Base-by-base conservation (phyloP, 2,329 filamentous ascomycete species). In the Blumeriella jaapii region DNA sequence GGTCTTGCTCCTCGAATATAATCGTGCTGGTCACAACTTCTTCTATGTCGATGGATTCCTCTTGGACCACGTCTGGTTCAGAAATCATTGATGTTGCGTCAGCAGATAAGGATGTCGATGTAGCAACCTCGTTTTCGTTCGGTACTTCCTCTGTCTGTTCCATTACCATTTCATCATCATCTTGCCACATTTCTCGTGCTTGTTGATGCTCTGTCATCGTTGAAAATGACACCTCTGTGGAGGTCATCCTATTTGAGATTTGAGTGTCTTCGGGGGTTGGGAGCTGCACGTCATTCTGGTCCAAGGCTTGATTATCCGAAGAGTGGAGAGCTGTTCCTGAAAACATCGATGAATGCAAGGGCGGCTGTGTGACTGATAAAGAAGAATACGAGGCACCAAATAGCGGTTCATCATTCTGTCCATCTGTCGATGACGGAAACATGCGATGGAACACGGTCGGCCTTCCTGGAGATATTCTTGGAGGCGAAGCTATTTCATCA, bases 191-290 rank as follows among this genome's bases (percentile, higher is more conserved):
- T 6, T 23, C 17, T 6, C 17, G 11, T 2, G n/a, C 6, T 16
- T 24, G 32, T 7, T 29, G 24, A 11, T 22, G 2, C 14, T 15
- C 25, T n/a, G 30, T 29, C 5, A 20, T 20, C 8, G 29, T 36
- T 3, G 36, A 29, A 24, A 47, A 44, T 4, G 44, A 47, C 10
- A 26, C 19, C 11, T 45, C 41, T 9, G 41, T 6, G 11, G 42
- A 44, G 11, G 41, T 12, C 2, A 38, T 8, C 22, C 34, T 37
- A 20, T 41, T 23, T 5, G 41, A 39, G 16, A 34, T 10, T 27
- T 52, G 51, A 2, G 51, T 53, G 31, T 44, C 42, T 33, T 48
- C 46, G n/a, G 50, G 51, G 2, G 50, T 52, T 28, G 45, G 47
- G 14, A 52, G 40, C 33, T 53, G 51, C 2, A 8, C 32, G 23